phyloP scores from a whole-genome alignment of 768 basidiomycete genomes.

The Ramaria rubella region DNA sequence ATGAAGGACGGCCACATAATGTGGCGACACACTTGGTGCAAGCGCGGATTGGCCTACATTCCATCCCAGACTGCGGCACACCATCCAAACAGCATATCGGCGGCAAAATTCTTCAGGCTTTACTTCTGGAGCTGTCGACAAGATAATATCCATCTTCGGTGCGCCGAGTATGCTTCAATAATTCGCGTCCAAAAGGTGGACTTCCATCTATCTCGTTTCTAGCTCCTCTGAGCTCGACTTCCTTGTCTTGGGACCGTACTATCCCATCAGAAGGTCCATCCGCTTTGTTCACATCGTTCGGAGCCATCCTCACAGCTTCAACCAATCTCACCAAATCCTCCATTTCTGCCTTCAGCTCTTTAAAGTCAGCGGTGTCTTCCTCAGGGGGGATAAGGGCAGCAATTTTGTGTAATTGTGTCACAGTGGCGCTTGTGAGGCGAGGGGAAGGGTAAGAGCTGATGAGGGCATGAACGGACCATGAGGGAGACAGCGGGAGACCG shows the following conservation, averaged over 20 bases:
- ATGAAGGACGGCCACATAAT: no score
- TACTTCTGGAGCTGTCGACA: conserved; percentile 35
- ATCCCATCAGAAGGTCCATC: conserved; percentile 31
- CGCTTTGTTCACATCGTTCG: conserved; percentile 11
- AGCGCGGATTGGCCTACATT: no score
- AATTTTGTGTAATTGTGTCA: conserved; percentile 61
- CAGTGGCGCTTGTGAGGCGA: conserved; percentile 45
- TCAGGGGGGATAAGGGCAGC: conserved; percentile 67
- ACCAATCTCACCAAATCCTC: conserved; percentile 71
- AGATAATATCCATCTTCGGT: conserved; percentile 52
- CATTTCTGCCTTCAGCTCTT: conserved; percentile 48
- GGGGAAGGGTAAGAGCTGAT: conserved; percentile 74
- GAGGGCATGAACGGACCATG: conserved; percentile 76
- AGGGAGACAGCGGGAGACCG: conserved; percentile 55
- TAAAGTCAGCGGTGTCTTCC: conserved; percentile 48
- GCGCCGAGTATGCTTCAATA: conserved; percentile 48
- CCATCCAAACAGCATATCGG: no score
- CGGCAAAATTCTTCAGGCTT: neutral
- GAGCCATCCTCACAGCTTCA: conserved; percentile 56
- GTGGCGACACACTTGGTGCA: no score
- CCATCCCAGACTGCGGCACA: no score
- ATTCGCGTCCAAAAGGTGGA: conserved; percentile 32
- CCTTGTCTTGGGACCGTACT: conserved; percentile 33
- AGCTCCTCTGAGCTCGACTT: conserved; percentile 16
- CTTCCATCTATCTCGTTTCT: conserved; percentile 15